Conservation (phyloP, 2,329 filamentous ascomycete species). For the Fusarium anthophilum region DNA sequence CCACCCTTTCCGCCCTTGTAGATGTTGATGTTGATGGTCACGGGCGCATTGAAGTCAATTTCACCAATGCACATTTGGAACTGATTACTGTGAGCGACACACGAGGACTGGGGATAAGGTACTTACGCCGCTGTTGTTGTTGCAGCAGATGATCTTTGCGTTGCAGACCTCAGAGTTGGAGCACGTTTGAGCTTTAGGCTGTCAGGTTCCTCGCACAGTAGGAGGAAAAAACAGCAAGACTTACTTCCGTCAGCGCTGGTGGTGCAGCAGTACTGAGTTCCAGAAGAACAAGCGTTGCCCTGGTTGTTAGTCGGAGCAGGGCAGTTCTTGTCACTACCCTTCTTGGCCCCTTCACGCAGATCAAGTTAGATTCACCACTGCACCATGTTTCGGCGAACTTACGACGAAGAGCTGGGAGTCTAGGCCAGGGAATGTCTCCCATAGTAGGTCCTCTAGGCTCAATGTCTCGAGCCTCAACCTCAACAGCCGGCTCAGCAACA, state of each 20-base stretch:
- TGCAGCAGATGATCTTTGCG: not conserved
- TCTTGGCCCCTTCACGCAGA: not conserved
- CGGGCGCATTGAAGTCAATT: constrained; percentile 33
- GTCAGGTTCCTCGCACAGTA: not conserved
- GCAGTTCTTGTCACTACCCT: not conserved
- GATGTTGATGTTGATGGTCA: constrained; percentile 37
- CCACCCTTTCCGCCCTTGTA: constrained; percentile 4
- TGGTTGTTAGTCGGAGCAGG: not conserved
- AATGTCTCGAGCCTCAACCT: not conserved
- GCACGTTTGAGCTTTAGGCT: constrained; percentile 14
- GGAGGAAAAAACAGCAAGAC: not conserved
- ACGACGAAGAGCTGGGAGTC: not conserved
- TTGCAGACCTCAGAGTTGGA: constrained; percentile 25
- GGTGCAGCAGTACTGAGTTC: not conserved
- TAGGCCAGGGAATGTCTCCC: not conserved
- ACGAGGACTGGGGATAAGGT: accelerated
- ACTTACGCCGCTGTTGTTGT: constrained; percentile 33
- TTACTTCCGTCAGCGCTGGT: constrained; percentile 23
- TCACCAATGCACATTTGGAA: constrained; percentile 37
- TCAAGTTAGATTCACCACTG: not conserved
- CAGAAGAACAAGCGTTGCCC: not conserved
- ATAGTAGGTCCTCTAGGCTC: not conserved
- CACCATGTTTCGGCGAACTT: accelerated
- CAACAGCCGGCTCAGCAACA: not conserved
- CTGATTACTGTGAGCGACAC: not conserved